Percentiles rank a stretch among this genome's conserved stretches.
These are phyloP conservation scores for Teratosphaeria nubilosa DNA, from an alignment of 2,329 filamentous ascomycete genomes.

Conservation along the genomic window DNA sequence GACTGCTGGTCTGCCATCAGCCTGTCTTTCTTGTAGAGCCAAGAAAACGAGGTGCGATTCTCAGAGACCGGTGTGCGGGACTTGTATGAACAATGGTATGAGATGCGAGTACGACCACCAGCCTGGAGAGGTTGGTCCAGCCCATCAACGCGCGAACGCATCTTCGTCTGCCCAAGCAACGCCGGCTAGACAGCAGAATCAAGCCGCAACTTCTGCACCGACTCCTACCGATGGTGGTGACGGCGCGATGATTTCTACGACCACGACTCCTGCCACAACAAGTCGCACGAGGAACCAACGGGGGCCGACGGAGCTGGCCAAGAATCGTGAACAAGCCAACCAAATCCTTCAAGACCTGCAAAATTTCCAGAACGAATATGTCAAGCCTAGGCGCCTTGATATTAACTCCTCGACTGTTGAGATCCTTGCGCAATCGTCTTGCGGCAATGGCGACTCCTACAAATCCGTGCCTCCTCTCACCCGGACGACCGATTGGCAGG, in stretches of 20 bases:
- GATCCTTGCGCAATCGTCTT: constrained; percentile 20
- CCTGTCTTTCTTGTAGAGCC: constrained; percentile 18
- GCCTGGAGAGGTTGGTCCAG: constrained; percentile 1
- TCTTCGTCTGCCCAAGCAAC: neutral
- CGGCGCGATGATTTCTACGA: neutral
- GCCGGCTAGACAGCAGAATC: neutral
- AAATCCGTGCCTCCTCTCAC: constrained; percentile 9
- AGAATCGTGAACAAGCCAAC: constrained; percentile 5
- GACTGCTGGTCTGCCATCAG: constrained; percentile 7
- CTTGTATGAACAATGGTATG: constrained; percentile 9
- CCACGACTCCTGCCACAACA: constrained; percentile 1
- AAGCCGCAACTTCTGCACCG: neutral
- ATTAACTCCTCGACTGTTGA: constrained; percentile 21
- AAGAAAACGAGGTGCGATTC: constrained; percentile 22
- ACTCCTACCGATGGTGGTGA: neutral
- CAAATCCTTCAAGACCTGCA: constrained; percentile 13
- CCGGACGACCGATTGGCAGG: constrained; percentile 16
- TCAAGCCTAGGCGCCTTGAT: constrained; percentile 16
- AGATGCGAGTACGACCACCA: constrained; percentile 18
- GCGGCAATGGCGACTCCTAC: constrained; percentile 22
- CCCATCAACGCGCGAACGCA: neutral
- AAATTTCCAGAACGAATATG: constrained; percentile 18
- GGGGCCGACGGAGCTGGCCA: neutral
- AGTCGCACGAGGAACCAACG: neutral
- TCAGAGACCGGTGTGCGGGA: constrained; percentile 16